phyloP scores from a whole-genome alignment of 805 yeast genomes.

The Candida easanensis region DNA sequence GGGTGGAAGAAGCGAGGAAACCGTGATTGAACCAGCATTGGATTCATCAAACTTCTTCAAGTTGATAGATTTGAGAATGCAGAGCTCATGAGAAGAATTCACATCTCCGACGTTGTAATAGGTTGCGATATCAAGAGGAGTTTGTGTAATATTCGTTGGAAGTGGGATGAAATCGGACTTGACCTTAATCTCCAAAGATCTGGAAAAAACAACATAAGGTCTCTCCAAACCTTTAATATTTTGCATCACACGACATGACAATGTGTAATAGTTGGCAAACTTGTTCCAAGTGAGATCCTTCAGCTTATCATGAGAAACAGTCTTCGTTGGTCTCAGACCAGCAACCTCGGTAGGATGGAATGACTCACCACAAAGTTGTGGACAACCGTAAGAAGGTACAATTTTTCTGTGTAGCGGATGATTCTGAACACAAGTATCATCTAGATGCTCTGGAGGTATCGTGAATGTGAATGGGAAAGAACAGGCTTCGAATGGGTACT shows the following conservation, averaged over 20 bases:
- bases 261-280: conserved; percentile 18
- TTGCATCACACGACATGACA: conserved; percentile 17
- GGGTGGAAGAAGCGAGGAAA: conserved; percentile 12
- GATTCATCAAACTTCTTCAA: conserved; percentile 8
- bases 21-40: conserved; percentile 12
- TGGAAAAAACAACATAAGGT: conserved; percentile 18
- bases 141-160: conserved; percentile 13
- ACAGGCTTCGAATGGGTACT: conserved; percentile 10
- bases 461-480: conserved; percentile 20
- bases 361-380: conserved; percentile 16
- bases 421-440: conserved; percentile 13
- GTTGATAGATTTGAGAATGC: conserved; percentile 14
- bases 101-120: conserved; percentile 15
- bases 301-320: conserved; percentile 2
- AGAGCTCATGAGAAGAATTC: conserved; percentile 12
- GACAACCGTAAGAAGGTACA: conserved; percentile 20
- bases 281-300: conserved; percentile 4
- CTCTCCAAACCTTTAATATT: conserved; percentile 11
- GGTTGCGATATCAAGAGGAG: conserved; percentile 8
- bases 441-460: conserved; percentile 17
- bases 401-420: conserved; percentile 9
- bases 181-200: conserved; percentile 21
- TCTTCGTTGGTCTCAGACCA: conserved; percentile 13
- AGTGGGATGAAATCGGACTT: not conserved
- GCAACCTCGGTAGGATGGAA: conserved; percentile 18